Evolutionary conservation across 495 filamentous ascomycete species (phyloP), one percentile per base, ranked within the genome.

Genomic region (Cryomyces antarcticus): DNA sequence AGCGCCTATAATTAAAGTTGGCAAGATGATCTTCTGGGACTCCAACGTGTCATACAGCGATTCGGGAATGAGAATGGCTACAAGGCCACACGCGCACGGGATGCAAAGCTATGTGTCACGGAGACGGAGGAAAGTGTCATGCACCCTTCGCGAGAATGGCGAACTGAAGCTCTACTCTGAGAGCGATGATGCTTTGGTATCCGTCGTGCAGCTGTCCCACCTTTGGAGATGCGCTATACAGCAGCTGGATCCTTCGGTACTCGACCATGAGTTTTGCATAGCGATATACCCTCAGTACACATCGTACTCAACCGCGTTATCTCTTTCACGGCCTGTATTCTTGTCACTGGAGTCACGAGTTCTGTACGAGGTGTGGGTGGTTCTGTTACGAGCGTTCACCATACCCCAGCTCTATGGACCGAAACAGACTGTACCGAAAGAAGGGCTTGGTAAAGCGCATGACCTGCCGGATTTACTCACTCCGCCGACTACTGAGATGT

Each of bases 291-390:
- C 69, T 4, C 80, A 79, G 67, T 88, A 73, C 72, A 82, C 73
- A 46, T 78, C 58, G 49, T 69, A 75, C 6, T 71, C 77, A 6
- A 74, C 69, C 5, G 64, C 72, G 42, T 57, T 82, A 31, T 74
- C 72, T 29, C 68, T 82, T 34, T 65, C 78, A 42, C 67, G 75
- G 17, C 81, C 82, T 11, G 70, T 86, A 5, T 96, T 94, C 59
- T 70, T 99, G 28, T 75, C 80, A 11, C 59, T 96, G 11, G 92
- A 96, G 49, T 85, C 75, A 13, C 70, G 92, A 13, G 78, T 93
- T 1, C 63, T 89, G 5, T 93, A 89, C 54, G 89, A 99, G 53
- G 92, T 93, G 9, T 96, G 89, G 92, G 87, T 93, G 55, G 89
- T 93, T 6, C 68, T 99, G 28, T 55, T 99, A 28, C 73, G 87